Evolutionary conservation across 768 basidiomycete species (phyloP).

Genomic region (Leccinum rimulosum): DNA sequence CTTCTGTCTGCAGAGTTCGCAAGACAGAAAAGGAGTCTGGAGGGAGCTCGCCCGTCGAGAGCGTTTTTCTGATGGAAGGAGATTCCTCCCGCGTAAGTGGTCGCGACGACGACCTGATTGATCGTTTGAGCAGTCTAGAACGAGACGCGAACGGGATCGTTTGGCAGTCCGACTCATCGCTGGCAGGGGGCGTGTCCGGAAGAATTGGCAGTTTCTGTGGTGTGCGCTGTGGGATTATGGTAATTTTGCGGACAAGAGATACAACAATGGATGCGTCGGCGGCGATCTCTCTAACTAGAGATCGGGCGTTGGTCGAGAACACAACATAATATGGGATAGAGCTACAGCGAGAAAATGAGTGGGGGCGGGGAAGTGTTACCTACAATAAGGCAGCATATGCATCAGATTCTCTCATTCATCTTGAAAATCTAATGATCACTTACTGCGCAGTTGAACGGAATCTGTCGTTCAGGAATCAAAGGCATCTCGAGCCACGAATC

Average conservation of each 20-base stretch:
- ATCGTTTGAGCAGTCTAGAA: constrained; percentile 30
- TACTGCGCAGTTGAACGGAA: constrained; percentile 68
- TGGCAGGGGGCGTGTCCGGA: constrained; percentile 46
- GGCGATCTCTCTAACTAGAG: constrained; percentile 64
- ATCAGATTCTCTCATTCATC: background rate
- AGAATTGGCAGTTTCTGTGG: constrained; percentile 43
- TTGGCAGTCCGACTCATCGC: constrained; percentile 41
- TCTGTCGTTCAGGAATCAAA: constrained; percentile 55
- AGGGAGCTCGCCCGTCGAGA: constrained; percentile 23
- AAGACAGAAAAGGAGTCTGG: constrained; percentile 14
- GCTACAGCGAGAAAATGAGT: constrained; percentile 57
- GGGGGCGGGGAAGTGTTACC: constrained; percentile 64
- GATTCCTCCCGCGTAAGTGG: constrained; percentile 11
- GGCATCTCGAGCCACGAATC: constrained; percentile 71
- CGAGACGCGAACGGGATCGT: constrained; percentile 10
- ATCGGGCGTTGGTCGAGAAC: constrained; percentile 63
- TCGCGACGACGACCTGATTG: constrained; percentile 23
- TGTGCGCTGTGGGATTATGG: constrained; percentile 42
- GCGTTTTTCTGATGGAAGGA: constrained; percentile 19
- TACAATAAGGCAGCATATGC: constrained; percentile 6
- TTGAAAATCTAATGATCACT: constrained; percentile 26
- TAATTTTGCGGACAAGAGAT: constrained; percentile 59
- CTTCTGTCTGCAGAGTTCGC: constrained; percentile 35
- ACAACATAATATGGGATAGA: constrained; percentile 74
- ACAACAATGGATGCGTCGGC: constrained; percentile 71